Percentiles rank a stretch among this genome's conserved stretches.
phyloP scores from a whole-genome alignment of 495 filamentous ascomycete species.

The Penicillium verhagenii region DNA sequence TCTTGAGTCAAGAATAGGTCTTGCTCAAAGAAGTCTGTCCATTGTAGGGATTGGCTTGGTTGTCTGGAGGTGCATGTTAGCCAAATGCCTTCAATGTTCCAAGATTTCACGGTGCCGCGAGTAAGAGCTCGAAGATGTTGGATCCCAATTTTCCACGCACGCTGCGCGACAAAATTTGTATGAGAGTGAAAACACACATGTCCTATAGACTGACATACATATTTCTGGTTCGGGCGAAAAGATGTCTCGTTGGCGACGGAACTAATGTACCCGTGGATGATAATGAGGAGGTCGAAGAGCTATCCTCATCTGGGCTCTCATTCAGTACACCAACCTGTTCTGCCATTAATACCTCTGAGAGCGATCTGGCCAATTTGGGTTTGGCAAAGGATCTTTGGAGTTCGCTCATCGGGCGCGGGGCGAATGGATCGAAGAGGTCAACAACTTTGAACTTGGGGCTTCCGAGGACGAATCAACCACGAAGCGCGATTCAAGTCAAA shows the following conservation, averaged over 20 bases:
- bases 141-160: neutral
- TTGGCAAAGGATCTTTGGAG: constrained; percentile 83
- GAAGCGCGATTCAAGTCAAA: neutral
- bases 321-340: constrained; percentile 29
- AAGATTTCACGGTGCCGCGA: no score
- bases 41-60: constrained; percentile 55
- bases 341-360: constrained; percentile 52
- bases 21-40: constrained; percentile 86
- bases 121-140: no score
- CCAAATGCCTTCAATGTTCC: no score
- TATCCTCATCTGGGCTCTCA: constrained; percentile 54
- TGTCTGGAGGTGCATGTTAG: constrained; percentile 21
- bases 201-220: constrained; percentile 45
- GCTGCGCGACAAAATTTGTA: neutral
- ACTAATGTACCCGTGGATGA: constrained; percentile 89
- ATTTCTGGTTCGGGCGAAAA: constrained; percentile 64
- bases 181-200: neutral
- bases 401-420: constrained; percentile 66
- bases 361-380: constrained; percentile 66
- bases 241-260: constrained; percentile 69
- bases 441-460: neutral
- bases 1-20: constrained; percentile 69
- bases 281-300: constrained; percentile 68
- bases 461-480: neutral
- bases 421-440: neutral